Percentiles rank a stretch among this genome's conserved stretches.
Conservation (phyloP, 805 yeast species). For the Ogataea thermomethanolica region DNA sequence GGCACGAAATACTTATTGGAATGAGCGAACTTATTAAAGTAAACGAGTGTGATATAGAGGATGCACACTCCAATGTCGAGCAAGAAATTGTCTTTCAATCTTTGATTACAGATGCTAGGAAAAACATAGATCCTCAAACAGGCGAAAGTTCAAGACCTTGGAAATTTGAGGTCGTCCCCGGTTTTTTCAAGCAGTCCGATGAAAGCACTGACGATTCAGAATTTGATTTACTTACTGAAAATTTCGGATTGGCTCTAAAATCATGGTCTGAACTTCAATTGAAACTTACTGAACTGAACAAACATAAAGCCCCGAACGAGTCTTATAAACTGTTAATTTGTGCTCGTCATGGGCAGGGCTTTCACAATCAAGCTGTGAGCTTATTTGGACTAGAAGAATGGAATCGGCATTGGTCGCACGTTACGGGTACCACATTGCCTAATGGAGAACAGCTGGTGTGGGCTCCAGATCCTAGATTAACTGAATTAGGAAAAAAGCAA, state of each 20-base stretch:
- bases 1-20: not conserved
- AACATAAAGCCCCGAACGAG: slow-evolving; percentile 36
- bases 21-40: slow-evolving; percentile 21
- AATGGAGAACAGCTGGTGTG: slow-evolving; percentile 49
- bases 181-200: slow-evolving; percentile 49
- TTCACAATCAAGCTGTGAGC: slow-evolving; percentile 53
- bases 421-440: slow-evolving; percentile 35
- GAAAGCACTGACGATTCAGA: slow-evolving; percentile 40
- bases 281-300: slow-evolving; percentile 31
- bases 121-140: slow-evolving; percentile 24
- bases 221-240: slow-evolving; percentile 41
- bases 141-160: slow-evolving; percentile 37
- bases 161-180: slow-evolving; percentile 46
- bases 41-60: slow-evolving; percentile 27
- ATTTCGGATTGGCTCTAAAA: slow-evolving; percentile 41
- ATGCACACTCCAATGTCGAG: slow-evolving; percentile 24
- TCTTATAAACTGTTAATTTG: slow-evolving; percentile 47
- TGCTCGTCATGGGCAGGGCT: slow-evolving; percentile 72
- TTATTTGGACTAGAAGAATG: slow-evolving; percentile 57
- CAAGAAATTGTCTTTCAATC: slow-evolving; percentile 18
- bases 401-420: slow-evolving; percentile 51
- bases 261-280: slow-evolving; percentile 40
- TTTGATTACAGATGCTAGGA: slow-evolving; percentile 8
- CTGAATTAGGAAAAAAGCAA: slow-evolving; percentile 52
- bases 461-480: slow-evolving; percentile 61